Conservation (phyloP, 306 rosid genomes). For the Macrotyloma uniflorum region DNA sequence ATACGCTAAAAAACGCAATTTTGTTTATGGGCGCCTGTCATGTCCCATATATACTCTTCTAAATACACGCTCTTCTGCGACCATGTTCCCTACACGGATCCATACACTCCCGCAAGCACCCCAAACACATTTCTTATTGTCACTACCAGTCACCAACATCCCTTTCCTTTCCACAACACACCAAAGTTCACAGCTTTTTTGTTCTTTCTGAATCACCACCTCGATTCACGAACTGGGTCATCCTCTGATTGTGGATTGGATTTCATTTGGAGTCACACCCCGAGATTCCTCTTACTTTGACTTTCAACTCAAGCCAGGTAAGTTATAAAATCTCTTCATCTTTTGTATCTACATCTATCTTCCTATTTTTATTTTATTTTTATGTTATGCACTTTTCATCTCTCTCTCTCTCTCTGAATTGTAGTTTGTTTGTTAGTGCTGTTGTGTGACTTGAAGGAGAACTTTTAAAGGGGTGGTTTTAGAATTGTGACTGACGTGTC, state of each 20-base stretch:
- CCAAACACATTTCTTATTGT: constrained; percentile 1
- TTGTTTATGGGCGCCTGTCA: neutral
- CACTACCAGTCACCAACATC: constrained; percentile 1
- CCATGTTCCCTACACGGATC: constrained; percentile 17
- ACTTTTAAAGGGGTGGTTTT: constrained; percentile 41
- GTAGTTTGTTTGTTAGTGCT: constrained; percentile 37
- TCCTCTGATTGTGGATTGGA: constrained; percentile 42
- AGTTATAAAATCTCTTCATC: constrained; percentile 19
- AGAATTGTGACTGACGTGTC: constrained; percentile 41
- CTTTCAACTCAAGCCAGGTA: constrained; percentile 40
- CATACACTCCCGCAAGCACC: constrained; percentile 20
- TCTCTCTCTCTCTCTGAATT: neutral
- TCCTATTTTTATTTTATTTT: neutral
- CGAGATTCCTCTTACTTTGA: constrained; percentile 52
- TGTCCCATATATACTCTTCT: neutral
- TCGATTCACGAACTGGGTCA: constrained; percentile 54
- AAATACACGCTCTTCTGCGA: neutral
- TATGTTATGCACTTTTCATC: neutral
- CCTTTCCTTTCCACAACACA: constrained; percentile 24
- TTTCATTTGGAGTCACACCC: constrained; percentile 39
- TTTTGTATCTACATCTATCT: neutral
- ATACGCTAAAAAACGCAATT: neutral
- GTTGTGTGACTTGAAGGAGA: constrained; percentile 39
- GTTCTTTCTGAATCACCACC: constrained; percentile 44
- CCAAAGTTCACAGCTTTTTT: constrained; percentile 40